Conservation (phyloP, 495 filamentous ascomycete species). For the Peziza echinospora region DNA sequence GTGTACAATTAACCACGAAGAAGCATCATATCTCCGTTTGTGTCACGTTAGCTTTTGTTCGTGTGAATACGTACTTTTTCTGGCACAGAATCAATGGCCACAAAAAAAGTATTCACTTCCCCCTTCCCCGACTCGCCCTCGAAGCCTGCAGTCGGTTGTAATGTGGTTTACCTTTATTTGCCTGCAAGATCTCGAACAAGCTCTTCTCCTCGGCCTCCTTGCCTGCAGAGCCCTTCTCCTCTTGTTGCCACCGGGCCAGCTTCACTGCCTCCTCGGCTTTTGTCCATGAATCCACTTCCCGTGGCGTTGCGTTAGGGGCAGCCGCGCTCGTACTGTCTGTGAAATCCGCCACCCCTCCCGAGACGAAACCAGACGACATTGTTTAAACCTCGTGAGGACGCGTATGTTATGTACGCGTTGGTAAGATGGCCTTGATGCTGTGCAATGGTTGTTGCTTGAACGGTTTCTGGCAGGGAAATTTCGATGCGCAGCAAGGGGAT, state of each 20-base stretch:
- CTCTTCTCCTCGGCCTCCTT: conserved; percentile 33
- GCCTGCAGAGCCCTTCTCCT: conserved; percentile 24
- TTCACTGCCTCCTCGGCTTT: conserved; percentile 59
- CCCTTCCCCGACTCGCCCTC: conserved; percentile 10
- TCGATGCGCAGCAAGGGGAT: too few species aligned
- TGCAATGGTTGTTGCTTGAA: too few species aligned
- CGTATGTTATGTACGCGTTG: too few species aligned
- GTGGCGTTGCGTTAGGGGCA: conserved; percentile 25
- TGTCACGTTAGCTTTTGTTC: conserved; percentile 2
- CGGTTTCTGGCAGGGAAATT: too few species aligned
- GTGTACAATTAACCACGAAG: not conserved
- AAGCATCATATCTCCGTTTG: not conserved
- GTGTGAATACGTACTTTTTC: too few species aligned
- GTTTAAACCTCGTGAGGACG: too few species aligned
- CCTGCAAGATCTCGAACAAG: conserved; percentile 70
- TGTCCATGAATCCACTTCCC: conserved; percentile 61
- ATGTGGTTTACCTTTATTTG: conserved; percentile 57
- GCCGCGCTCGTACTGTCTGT: not conserved
- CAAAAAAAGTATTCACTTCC: too few species aligned
- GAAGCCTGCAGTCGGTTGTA: conserved; percentile 7
- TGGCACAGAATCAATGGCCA: too few species aligned
- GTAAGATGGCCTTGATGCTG: too few species aligned
- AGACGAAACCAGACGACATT: conserved; percentile 81
- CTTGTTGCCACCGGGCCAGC: conserved; percentile 37
- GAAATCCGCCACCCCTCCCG: conserved; percentile 43